Base-by-base conservation (phyloP, 1,284 basidiomycete species). In the Mycosarcoma mackinlayi region DNA sequence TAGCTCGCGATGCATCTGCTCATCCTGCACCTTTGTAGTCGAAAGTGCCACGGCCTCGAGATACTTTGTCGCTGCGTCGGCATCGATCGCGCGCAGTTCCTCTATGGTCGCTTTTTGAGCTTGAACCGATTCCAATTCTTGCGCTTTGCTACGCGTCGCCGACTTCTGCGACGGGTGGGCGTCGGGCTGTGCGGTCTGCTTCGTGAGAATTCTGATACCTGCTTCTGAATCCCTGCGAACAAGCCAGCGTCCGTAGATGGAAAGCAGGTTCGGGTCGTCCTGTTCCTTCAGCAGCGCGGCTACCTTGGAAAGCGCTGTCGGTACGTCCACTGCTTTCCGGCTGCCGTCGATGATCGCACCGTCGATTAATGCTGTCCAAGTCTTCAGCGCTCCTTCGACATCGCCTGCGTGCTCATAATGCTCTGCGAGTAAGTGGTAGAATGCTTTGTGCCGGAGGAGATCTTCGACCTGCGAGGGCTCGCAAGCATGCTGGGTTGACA, bases 1-100 rank as follows among this genome's bases (percentile, higher is more conserved):
- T 7, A 80, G 65, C 19, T 69, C 63, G 27, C 50, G 47, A 41
- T 80, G 75, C 53, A 75, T 56, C 25, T 68, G 60, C 39, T 67
- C 54, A n/a, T 58, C 55, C 31, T 69, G 69, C 13, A 65, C 68
- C 27, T 73, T 74, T 31, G 47, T 34, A 0, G 49, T 61, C 8
- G 75, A 60, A 3, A 81, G 59, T 10, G 72, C 79, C 2, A 76
- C 58, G 7, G 67, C 66, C 69, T 81, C 79, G 6, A 80, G 61
- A n/a, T 78, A 79, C 28, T 40, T 58, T n/a, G 52, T 61, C 4
- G 75, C 77, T 3, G 76, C 75, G 14, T 64, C 44, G 7, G 62
- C 57, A 42, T 80, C 70, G 33, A 76, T 59, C 25, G 37, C 46
- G 2, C 53, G 53, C 16, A 78, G 48, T 39, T 73, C 63, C 11